phyloP scores from a whole-genome alignment of 2,329 filamentous ascomycete genomes.

The Ophiostoma fasciatum region DNA sequence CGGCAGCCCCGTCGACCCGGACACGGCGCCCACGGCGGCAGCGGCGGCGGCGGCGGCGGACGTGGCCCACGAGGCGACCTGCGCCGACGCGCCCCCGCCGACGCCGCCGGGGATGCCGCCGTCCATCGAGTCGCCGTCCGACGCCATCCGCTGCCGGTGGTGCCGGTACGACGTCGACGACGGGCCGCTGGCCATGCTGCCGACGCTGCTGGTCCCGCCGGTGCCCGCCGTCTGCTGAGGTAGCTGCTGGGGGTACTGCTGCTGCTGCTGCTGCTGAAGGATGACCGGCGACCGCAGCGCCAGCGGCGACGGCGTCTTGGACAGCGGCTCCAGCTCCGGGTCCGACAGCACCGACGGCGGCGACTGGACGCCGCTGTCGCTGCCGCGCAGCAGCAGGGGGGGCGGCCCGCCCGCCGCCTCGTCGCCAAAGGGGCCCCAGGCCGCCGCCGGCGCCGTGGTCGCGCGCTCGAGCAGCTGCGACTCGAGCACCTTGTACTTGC shows the following conservation, averaged over 20 bases:
- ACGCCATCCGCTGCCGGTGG: constrained; percentile 25
- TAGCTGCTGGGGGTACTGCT: too few species aligned
- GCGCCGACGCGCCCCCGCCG: not conserved
- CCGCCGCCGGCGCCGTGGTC: not conserved
- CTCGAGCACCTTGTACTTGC: constrained; percentile 38
- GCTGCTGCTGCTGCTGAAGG: too few species aligned
- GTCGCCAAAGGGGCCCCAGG: too few species aligned
- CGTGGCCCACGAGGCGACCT: not conserved
- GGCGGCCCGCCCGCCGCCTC: too few species aligned
- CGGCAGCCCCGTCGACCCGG: too few species aligned
- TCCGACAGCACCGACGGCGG: constrained; percentile 10
- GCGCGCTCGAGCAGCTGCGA: constrained; percentile 12
- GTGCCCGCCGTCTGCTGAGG: constrained; percentile 20
- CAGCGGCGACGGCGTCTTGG: too few species aligned
- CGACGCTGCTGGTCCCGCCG: not conserved
- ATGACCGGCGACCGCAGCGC: constrained; percentile 22
- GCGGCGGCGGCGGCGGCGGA: too few species aligned
- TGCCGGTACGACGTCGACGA: not conserved
- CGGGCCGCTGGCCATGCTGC: not conserved
- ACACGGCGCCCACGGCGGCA: too few species aligned
- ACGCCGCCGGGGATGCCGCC: constrained; percentile 19
- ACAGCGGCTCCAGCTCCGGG: constrained; percentile 19
- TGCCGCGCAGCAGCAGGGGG: too few species aligned
- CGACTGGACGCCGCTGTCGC: too few species aligned
- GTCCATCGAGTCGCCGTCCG: constrained; percentile 29